A percentile compares a stretch with the other conserved stretches of the same genome.
Evolutionary conservation across 2,329 filamentous ascomycete species (phyloP).

Genomic region (Ophiostoma novo-ulmi): DNA sequence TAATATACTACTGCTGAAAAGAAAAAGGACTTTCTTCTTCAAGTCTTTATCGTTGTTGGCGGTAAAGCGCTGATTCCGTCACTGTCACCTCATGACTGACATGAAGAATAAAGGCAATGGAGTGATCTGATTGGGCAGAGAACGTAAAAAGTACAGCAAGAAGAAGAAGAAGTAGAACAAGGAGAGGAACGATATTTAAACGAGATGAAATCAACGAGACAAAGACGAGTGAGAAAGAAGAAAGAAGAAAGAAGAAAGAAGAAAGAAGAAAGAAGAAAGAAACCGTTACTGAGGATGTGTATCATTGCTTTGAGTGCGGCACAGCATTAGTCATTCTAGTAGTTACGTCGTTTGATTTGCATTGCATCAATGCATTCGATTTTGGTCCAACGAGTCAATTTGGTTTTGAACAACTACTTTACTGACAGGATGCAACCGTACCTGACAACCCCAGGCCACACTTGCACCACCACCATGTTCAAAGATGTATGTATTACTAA

Average conservation of each 20-base stretch:
- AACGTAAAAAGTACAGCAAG: neutral
- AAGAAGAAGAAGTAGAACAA: neutral
- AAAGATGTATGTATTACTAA: neutral
- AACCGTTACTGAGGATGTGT: no score
- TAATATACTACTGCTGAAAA: no score
- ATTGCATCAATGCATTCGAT: no score
- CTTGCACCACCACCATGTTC: neutral
- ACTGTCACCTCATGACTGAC: slow-evolving; percentile 1
- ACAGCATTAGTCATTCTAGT: no score
- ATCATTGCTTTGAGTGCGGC: no score
- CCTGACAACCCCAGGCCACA: neutral
- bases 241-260: neutral
- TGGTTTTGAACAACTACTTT: no score
- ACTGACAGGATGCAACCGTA: no score
- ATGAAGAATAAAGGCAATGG: neutral
- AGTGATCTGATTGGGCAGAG: neutral
- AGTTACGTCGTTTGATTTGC: no score
- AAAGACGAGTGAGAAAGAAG: neutral
- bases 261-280: neutral
- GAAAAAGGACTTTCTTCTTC: no score
- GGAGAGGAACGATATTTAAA: neutral
- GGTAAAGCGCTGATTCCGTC: neutral
- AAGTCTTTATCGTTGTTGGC: neutral
- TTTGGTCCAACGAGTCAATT: no score
- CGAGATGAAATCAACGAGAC: neutral